A percentile compares a stretch with the other conserved stretches of the same genome.
These are phyloP conservation scores for Fragaria iinumae DNA, from an alignment of 306 rosid genomes.

Conservation along the genomic window DNA sequence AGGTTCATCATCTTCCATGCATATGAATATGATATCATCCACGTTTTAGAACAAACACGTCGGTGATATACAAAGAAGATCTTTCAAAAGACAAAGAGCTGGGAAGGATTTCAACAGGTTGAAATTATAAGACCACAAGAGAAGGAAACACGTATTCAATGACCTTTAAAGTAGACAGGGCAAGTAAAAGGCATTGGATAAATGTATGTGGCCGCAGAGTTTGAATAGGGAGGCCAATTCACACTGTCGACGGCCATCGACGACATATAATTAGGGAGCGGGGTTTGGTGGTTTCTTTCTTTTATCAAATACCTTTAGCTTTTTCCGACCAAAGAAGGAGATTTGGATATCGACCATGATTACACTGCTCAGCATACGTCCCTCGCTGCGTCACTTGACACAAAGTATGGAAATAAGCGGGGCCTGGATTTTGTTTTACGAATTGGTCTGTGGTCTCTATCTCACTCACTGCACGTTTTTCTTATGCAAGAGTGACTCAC, in stretches of 20 bases:
- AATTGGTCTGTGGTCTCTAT: background rate
- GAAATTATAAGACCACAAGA: background rate
- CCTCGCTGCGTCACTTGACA: background rate
- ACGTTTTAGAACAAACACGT: background rate
- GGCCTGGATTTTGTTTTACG: background rate
- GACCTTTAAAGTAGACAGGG: background rate
- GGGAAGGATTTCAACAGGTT: background rate
- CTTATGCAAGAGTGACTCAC: no score
- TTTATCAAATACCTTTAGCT: background rate
- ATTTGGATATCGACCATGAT: background rate
- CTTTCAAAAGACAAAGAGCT: background rate
- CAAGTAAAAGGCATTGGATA: background rate
- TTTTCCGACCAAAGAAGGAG: background rate
- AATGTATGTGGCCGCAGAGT: background rate
- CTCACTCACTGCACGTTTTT: background rate
- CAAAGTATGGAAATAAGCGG: background rate
- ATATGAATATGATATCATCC: no score
- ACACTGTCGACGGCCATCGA: background rate
- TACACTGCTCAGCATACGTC: background rate
- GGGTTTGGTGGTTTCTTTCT: background rate
- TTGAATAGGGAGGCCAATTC: background rate
- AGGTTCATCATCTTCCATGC: no score
- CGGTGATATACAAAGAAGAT: background rate
- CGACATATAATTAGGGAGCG: background rate
- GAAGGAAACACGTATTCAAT: background rate